Evolutionary conservation across 140 eudicot genomes (phyloP), one percentile per base, ranked within the genome.

Genomic region (Cichorium intybus): DNA sequence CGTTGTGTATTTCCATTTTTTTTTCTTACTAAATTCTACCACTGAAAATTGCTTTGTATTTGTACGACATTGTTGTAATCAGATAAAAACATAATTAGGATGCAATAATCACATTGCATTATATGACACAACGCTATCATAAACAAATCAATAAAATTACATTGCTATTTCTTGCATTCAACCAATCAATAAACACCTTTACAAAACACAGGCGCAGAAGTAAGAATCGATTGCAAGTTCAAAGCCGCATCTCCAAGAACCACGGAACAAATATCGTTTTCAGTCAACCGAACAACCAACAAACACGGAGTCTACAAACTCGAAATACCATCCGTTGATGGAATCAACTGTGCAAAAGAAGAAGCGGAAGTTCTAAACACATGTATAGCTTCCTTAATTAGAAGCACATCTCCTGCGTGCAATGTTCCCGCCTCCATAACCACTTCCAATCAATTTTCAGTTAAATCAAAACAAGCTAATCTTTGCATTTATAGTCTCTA

Each of bases 251-350:
- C 93, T 35, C 84, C 95, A n/a, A 77, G 93, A 78, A 93, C 86
- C 3, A 41, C 80, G 10, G 96, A 92, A 46, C 82, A 85, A 68
- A 83, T 92, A 71, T 56, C 84, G 3, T 85, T 92, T 60, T 74
- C 98, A 1, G 98, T 83, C 20, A 93, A 88, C 82, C 81, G 97
- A 62, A 93, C 95, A 0, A 93, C 96, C 1, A 83, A 93, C 77
- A 85, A 63, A 52, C 45, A 74, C 39, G 99, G 99, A 51, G 74
- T 86, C 9, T 93, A 93, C 78, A 93, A 69, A 80, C 55, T 93
- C 27, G 86, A 83, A 37, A 77, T 93, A 37, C 94, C 94, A 10
- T 65, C 95, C 2, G 90, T 93, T 8, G 99, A 93, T 62, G 99
- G 99, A 45, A 74, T 93, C 20, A 80, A 93, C 35, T 93, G 99